phyloP scores from a whole-genome alignment of 2,329 filamentous ascomycete genomes.

The Sclerotinia borealis region DNA sequence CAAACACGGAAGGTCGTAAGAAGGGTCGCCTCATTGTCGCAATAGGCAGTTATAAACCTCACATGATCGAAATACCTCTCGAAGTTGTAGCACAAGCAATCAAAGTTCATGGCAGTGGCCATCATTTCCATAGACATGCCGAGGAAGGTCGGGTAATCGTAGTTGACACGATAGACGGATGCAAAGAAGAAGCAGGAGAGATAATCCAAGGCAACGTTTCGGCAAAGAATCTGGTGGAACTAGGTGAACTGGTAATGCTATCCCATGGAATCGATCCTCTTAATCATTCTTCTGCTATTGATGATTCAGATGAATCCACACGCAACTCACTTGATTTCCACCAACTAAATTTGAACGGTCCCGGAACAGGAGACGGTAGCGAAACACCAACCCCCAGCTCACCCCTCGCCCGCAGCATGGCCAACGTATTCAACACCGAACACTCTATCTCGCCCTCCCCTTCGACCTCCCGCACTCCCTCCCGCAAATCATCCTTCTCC shows the following conservation, averaged over 20 bases:
- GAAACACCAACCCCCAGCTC: background rate
- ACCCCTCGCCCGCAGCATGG: background rate
- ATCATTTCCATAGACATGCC: constrained; percentile 62
- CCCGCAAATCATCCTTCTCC: constrained; percentile 19
- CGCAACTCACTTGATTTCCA: background rate
- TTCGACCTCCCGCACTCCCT: constrained; percentile 10
- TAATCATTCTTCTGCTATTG: constrained; percentile 8
- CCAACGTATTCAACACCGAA: background rate
- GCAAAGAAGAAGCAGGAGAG: constrained; percentile 79
- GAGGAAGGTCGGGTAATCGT: constrained; percentile 60
- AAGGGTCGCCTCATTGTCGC: constrained; percentile 68
- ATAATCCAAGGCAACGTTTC: constrained; percentile 70
- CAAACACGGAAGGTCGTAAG: constrained; percentile 60
- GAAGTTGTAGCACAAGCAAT: constrained; percentile 64
- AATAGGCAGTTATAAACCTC: constrained; percentile 60
- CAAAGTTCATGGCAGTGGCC: constrained; percentile 45
- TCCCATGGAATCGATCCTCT: constrained; percentile 30
- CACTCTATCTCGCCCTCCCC: background rate
- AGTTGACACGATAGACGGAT: constrained; percentile 67
- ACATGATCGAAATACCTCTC: constrained; percentile 79
- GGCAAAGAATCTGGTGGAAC: constrained; percentile 73
- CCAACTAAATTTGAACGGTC: background rate
- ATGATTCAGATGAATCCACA: constrained; percentile 16
- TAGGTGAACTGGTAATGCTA: constrained; percentile 73
- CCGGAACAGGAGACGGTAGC: background rate